Conservation (phyloP, 1,139 yeast species). For the Yamadazyma diddensiae region DNA sequence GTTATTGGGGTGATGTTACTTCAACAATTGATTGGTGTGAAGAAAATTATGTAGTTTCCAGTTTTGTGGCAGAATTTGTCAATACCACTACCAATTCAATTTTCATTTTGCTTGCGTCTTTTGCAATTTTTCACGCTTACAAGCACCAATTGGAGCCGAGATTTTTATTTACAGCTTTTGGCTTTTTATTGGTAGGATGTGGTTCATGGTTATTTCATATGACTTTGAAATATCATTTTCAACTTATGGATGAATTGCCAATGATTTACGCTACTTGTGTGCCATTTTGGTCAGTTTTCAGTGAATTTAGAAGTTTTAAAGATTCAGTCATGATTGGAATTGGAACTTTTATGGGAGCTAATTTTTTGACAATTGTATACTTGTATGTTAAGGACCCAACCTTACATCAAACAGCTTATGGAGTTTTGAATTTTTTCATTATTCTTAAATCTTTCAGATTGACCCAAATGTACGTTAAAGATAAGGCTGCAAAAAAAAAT, state of each 20-base stretch:
- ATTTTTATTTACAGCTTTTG: conserved; percentile 68
- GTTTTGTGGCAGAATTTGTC: conserved; percentile 82
- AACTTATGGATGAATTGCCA: conserved; percentile 90
- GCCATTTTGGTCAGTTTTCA: conserved; percentile 86
- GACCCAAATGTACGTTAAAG: conserved; percentile 50
- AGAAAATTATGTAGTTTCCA: conserved; percentile 86
- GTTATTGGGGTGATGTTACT: conserved; percentile 50
- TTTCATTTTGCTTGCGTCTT: conserved; percentile 64
- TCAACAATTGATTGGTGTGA: conserved; percentile 97
- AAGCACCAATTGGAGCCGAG: conserved; percentile 63
- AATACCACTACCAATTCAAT: conserved; percentile 76
- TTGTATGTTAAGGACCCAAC: conserved; percentile 71
- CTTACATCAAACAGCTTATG: conserved; percentile 82
- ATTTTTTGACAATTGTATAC: conserved; percentile 60
- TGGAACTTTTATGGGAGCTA: conserved; percentile 56
- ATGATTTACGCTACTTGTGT: conserved; percentile 97
- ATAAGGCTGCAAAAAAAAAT: conserved; percentile 41
- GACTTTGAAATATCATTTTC: conserved; percentile 87
- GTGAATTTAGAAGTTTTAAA: conserved; percentile 49
- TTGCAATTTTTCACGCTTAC: conserved; percentile 61
- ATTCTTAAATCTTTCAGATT: conserved; percentile 54
- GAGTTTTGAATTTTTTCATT: conserved; percentile 58
- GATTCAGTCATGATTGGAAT: conserved; percentile 48
- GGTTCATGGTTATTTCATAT: conserved; percentile 96
- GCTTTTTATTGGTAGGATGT: conserved; percentile 83